Evolutionary conservation across 768 basidiomycete genomes (phyloP).

Genomic region (Amanita fuliginea): DNA sequence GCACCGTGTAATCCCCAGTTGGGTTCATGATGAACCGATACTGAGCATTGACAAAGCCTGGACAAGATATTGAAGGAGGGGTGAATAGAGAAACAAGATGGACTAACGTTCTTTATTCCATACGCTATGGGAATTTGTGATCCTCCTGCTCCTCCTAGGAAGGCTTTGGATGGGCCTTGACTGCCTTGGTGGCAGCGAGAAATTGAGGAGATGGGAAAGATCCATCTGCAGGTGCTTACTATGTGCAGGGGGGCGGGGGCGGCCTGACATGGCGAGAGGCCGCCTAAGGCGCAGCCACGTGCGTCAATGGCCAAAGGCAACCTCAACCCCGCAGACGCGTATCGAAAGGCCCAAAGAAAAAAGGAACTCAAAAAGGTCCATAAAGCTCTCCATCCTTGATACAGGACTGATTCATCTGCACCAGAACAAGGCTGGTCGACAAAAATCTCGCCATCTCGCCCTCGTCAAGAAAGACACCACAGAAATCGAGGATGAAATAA

Average conservation of each 20-base stretch:
- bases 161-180: constrained; percentile 40
- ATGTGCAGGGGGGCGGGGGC: constrained; percentile 22
- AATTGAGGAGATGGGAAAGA: constrained; percentile 85
- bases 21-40: constrained; percentile 96
- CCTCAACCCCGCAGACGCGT: constrained; percentile 91
- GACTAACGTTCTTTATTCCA: constrained; percentile 91
- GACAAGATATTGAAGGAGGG: constrained; percentile 8
- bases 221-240: constrained; percentile 27
- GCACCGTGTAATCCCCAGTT: constrained; percentile 81
- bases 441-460: constrained; percentile 78
- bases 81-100: constrained; percentile 8
- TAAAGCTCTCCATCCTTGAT: neutral
- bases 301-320: constrained; percentile 68
- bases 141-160: constrained; percentile 69
- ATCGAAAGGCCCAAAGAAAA: constrained; percentile 82
- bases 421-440: constrained; percentile 86
- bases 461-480: constrained; percentile 89
- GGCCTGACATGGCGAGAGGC: constrained; percentile 17
- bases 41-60: constrained; percentile 93
- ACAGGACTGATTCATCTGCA: constrained; percentile 17
- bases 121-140: constrained; percentile 48
- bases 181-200: constrained; percentile 84
- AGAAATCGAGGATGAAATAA: constrained; percentile 81
- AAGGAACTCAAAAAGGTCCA: constrained; percentile 93
- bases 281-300: constrained; percentile 16